A percentile compares a stretch with the other conserved stretches of the same genome.
Evolutionary conservation across 768 basidiomycete genomes (phyloP).

Genomic region (Hygrocybe punicea): DNA sequence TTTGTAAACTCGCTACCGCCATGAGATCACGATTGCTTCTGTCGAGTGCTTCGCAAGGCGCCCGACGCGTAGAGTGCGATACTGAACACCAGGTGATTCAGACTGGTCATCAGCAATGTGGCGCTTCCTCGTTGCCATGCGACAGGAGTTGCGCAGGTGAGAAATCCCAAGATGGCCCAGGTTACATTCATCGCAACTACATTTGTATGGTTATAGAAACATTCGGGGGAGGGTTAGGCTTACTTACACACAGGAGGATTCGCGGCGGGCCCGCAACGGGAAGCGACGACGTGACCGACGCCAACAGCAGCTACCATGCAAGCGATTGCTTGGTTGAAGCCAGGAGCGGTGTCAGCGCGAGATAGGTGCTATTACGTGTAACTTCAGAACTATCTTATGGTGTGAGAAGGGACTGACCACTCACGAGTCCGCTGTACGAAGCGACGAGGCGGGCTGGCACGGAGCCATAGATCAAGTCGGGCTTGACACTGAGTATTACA

Average conservation of each 20-base stretch:
- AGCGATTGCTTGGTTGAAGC: slow-evolving; percentile 37
- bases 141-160: slow-evolving; percentile 26
- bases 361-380: slow-evolving; percentile 21
- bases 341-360: slow-evolving; percentile 24
- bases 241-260: slow-evolving; percentile 27
- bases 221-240: not conserved
- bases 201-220: not conserved
- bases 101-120: slow-evolving; percentile 27
- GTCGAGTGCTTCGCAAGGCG: not conserved
- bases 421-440: slow-evolving; percentile 26
- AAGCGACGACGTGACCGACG: slow-evolving; percentile 29
- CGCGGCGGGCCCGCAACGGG: slow-evolving; percentile 23
- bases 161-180: slow-evolving; percentile 24
- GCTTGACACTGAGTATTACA: slow-evolving; percentile 24
- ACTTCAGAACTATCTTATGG: not conserved
- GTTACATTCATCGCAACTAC: slow-evolving; percentile 31
- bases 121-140: slow-evolving; percentile 27
- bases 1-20: too few species aligned
- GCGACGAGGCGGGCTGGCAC: slow-evolving; percentile 16
- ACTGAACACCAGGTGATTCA: slow-evolving; percentile 24
- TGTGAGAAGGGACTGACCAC: not conserved
- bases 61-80: slow-evolving; percentile 10
- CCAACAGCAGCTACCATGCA: slow-evolving; percentile 36
- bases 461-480: slow-evolving; percentile 29
- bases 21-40: not conserved